A percentile compares a stretch with the other conserved stretches of the same genome.
phyloP scores from a whole-genome alignment of 1,139 yeast genomes.

The Candida sanyaensis region DNA sequence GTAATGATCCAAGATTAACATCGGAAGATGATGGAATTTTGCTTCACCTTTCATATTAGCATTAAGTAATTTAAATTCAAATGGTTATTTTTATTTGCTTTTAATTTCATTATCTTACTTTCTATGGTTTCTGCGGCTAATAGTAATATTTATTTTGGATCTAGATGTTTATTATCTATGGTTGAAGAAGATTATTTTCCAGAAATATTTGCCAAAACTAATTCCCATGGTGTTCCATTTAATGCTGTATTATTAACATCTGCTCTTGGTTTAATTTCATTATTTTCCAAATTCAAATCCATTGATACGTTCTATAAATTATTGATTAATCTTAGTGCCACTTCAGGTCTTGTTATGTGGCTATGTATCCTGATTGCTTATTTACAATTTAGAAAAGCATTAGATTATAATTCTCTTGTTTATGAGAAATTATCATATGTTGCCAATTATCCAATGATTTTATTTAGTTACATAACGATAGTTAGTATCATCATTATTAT shows the following conservation, averaged over 20 bases:
- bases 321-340: slow-evolving; percentile 22
- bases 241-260: slow-evolving; percentile 22
- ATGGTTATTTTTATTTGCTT: slow-evolving; percentile 11
- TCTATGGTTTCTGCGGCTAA: slow-evolving; percentile 30
- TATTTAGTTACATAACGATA: slow-evolving; percentile 12
- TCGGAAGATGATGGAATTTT: slow-evolving; percentile 11
- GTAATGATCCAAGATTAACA: slow-evolving; percentile 16
- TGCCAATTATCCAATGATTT: slow-evolving; percentile 9
- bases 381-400: slow-evolving; percentile 14
- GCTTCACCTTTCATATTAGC: slow-evolving; percentile 21
- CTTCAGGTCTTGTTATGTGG: slow-evolving; percentile 30
- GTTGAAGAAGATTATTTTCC: slow-evolving; percentile 15
- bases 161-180: slow-evolving; percentile 24
- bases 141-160: slow-evolving; percentile 29
- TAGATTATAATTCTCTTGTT: slow-evolving; percentile 8
- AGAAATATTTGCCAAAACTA: slow-evolving; percentile 7
- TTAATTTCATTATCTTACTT: slow-evolving; percentile 22
- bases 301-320: slow-evolving; percentile 18
- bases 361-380: slow-evolving; percentile 17
- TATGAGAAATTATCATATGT: slow-evolving; percentile 7
- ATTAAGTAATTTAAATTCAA: slow-evolving; percentile 10
- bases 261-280: slow-evolving; percentile 18
- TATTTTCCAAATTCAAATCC: slow-evolving; percentile 17
- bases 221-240: slow-evolving; percentile 20
- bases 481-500: slow-evolving; percentile 16